Evolutionary conservation across 2,329 filamentous ascomycete genomes (phyloP), one percentile per base, ranked within the genome.

Genomic region (Furcasterigmium sp.): DNA sequence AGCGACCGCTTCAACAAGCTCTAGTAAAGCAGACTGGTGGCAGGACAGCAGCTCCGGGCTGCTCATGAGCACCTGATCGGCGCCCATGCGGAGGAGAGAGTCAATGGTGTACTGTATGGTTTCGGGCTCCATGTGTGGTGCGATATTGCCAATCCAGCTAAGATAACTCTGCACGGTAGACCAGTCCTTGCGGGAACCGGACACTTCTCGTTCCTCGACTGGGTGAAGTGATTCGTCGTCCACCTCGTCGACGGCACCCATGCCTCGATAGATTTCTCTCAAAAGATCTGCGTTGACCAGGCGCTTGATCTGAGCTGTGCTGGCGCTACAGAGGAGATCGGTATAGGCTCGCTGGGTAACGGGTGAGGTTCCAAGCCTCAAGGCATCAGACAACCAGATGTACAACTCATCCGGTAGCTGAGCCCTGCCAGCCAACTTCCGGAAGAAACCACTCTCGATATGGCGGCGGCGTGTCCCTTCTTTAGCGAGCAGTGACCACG

Each of bases 321-420:
- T 72, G 39, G 64, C 56, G 26, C 15, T 17, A 15, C 68, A 63
- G 41, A 76, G 62, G 4, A 88, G 60, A 36, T 73, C 72, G 43
- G 73, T 66, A 56, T 88, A 89, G 46, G 82, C 76, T 43, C 71
- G 60, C 39, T 80, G 73, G 34, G 87, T 58, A 36, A 77, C 69
- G 34, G 70, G 64, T 25, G 75, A 73, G 32, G 65, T 62, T 52
- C 86, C 80, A 2, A 67, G 57, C 43, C 74, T 77, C 18, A 82
- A 64, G 62, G 82, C 74, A 39, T 76, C 64, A 6, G 85, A 55
- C 3, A 88, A 66, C 85, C 86, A 91, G 14, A 73, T 53, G 39
- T 87, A 72, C 1, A 89, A 55, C 43, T 84, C 74, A 46, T 87
- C 78, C 0, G 85, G 79, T 11, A 89, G 57, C n/a, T 28, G 17